Evolutionary conservation across 768 basidiomycete species (phyloP).

Genomic region (Sporobolomyces roseus): DNA sequence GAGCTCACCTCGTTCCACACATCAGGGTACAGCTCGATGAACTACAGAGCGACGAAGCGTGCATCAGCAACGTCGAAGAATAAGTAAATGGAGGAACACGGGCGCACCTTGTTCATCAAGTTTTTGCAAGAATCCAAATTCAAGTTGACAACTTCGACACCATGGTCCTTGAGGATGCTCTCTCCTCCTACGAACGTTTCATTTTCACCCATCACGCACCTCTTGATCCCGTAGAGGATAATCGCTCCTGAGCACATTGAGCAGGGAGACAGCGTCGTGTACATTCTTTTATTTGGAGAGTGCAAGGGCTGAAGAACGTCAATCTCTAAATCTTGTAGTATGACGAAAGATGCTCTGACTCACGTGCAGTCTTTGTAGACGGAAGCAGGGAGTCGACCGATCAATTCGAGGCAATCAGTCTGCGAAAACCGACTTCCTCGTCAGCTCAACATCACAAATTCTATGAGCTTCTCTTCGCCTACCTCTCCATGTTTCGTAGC

Average conservation of each 20-base stretch:
- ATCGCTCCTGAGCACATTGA: constrained; percentile 65
- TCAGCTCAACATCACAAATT: too few relatives aligned
- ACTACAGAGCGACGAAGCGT: constrained; percentile 44
- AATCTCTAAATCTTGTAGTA: too few relatives aligned
- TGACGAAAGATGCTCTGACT: too few relatives aligned
- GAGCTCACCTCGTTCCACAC: constrained; percentile 50
- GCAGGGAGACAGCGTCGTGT: constrained; percentile 55
- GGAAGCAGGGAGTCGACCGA: constrained; percentile 50
- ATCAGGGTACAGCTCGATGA: constrained; percentile 60
- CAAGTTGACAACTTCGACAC: constrained; percentile 58
- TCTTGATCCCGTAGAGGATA: constrained; percentile 53
- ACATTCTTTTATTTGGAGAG: background rate
- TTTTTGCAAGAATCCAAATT: constrained; percentile 57
- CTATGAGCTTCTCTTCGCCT: too few relatives aligned
- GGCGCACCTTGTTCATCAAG: constrained; percentile 53
- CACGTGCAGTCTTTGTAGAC: constrained; percentile 40
- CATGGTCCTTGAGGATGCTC: constrained; percentile 55
- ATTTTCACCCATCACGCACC: constrained; percentile 66
- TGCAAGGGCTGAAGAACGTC: too few relatives aligned
- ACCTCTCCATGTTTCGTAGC: constrained; percentile 56
- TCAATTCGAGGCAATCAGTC: constrained; percentile 55
- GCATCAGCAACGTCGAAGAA: background rate
- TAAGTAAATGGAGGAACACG: background rate
- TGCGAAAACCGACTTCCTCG: too few relatives aligned
- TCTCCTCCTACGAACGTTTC: constrained; percentile 56